phyloP scores from a whole-genome alignment of 1,284 basidiomycete species.

The Somion occarium region DNA sequence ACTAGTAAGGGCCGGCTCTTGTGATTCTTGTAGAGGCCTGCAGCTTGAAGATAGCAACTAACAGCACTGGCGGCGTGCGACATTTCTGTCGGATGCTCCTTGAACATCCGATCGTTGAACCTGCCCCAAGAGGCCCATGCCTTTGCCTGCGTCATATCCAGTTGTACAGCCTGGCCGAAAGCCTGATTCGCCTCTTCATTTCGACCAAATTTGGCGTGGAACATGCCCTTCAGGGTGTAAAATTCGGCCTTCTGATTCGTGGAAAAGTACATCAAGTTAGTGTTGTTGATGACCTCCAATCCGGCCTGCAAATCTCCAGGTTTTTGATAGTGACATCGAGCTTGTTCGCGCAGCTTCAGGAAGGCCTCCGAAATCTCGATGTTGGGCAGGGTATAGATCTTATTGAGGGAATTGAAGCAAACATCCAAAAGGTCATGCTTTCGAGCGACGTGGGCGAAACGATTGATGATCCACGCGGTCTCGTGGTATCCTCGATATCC shows the following conservation, averaged over 20 bases:
- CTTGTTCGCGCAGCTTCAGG: constrained; percentile 97
- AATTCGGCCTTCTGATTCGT: constrained; percentile 96
- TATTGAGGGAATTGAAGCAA: constrained; percentile 92
- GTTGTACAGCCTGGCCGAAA: constrained; percentile 93
- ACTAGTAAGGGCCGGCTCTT: constrained; percentile 92
- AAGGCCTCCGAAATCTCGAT: constrained; percentile 99
- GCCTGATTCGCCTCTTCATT: constrained; percentile 91
- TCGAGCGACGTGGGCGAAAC: constrained; percentile 98
- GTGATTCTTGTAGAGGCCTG: constrained; percentile 91
- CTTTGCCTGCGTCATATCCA: constrained; percentile 94
- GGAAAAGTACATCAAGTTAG: constrained; percentile 98
- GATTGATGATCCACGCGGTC: constrained; percentile 99
- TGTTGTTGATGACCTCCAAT: constrained; percentile 98
- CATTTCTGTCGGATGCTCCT: constrained; percentile 74
- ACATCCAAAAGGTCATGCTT: constrained; percentile 97
- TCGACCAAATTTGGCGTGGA: constrained; percentile 85
- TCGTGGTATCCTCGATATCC: constrained; percentile 99
- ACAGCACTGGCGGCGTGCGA: constrained; percentile 86
- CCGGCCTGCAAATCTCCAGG: constrained; percentile 92
- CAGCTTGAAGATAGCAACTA: constrained; percentile 97
- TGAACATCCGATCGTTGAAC: constrained; percentile 92
- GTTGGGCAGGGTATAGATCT: constrained; percentile 98
- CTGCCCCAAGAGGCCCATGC: constrained; percentile 99
- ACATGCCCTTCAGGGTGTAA: constrained; percentile 99
- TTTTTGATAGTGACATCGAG: constrained; percentile 98